Evolutionary conservation across 129 eudicot genomes (phyloP).

Genomic region (Escallonia rubra): DNA sequence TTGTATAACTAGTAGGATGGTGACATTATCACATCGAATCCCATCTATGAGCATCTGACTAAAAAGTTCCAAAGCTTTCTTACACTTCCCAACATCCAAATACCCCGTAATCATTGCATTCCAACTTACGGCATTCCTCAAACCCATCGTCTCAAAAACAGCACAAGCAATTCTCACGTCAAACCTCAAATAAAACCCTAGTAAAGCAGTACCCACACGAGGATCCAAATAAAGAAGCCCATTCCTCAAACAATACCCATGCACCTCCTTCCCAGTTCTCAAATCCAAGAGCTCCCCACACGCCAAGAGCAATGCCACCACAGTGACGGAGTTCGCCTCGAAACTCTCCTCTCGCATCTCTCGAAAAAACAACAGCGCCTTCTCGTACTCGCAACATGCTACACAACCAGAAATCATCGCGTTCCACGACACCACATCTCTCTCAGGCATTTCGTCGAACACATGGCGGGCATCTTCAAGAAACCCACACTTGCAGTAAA

Average conservation of each 20-base stretch:
- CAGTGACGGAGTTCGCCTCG: constrained; percentile 40
- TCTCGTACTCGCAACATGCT: constrained; percentile 25
- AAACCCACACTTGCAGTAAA: constrained; percentile 44
- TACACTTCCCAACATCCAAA: constrained; percentile 28
- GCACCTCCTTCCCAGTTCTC: constrained; percentile 44
- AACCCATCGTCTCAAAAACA: constrained; percentile 33
- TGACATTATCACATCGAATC: constrained; percentile 33
- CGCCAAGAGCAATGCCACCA: constrained; percentile 44
- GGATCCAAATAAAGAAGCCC: constrained; percentile 27
- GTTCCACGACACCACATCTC: constrained; percentile 64
- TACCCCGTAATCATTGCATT: constrained; percentile 47
- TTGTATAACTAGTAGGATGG: constrained; percentile 39
- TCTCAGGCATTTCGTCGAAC: constrained; percentile 55
- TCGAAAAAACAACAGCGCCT: constrained; percentile 29
- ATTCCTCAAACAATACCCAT: constrained; percentile 54
- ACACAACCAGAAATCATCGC: constrained; percentile 62
- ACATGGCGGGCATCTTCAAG: constrained; percentile 30
- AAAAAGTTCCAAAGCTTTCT: constrained; percentile 36
- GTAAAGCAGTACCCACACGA: constrained; percentile 47
- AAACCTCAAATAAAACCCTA: constrained; percentile 46
- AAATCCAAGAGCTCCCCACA: constrained; percentile 40
- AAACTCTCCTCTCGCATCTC: constrained; percentile 34
- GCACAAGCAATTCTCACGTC: constrained; percentile 26
- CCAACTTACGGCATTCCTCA: constrained; percentile 50
- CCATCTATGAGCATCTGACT: constrained; percentile 36